Evolutionary conservation across 192 early-diverging fungal species (phyloP).

Genomic region (Oehlia diaphana): DNA sequence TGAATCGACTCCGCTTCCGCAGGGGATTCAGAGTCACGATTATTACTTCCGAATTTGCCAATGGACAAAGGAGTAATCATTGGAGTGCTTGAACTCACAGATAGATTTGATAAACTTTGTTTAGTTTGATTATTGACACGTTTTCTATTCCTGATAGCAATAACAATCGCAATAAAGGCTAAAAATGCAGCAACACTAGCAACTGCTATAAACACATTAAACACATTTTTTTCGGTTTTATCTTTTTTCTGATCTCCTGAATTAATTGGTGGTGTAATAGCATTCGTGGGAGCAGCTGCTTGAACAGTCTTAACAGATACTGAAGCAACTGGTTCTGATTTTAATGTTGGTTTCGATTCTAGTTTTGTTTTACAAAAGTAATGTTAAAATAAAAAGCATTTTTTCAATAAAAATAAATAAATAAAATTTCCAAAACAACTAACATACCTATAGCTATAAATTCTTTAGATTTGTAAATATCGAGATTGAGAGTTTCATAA

Average conservation of each 20-base stretch:
- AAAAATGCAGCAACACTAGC: neutral
- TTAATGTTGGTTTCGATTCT: no score
- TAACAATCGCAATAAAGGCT: neutral
- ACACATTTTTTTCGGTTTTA: neutral
- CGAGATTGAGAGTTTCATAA: no score
- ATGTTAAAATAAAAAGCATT: no score
- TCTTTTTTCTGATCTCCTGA: neutral
- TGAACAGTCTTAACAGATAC: neutral
- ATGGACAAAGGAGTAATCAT: slow-evolving; percentile 3
- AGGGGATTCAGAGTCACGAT: slow-evolving; percentile 8
- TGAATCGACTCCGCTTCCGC: neutral
- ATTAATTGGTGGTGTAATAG: neutral
- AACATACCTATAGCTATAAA: no score
- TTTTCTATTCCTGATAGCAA: neutral
- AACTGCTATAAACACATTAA: neutral
- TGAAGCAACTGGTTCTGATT: neutral
- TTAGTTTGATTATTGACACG: neutral
- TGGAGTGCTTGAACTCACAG: slow-evolving; percentile 1
- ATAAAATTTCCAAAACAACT: no score
- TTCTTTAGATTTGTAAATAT: no score
- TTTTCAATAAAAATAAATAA: no score
- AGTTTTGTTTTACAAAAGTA: no score
- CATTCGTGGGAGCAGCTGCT: neutral
- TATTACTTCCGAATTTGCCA: neutral
- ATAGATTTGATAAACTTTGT: slow-evolving; percentile 4